Evolutionary conservation across 1,284 basidiomycete species (phyloP).

Genomic region (Apiotrichum siamense): DNA sequence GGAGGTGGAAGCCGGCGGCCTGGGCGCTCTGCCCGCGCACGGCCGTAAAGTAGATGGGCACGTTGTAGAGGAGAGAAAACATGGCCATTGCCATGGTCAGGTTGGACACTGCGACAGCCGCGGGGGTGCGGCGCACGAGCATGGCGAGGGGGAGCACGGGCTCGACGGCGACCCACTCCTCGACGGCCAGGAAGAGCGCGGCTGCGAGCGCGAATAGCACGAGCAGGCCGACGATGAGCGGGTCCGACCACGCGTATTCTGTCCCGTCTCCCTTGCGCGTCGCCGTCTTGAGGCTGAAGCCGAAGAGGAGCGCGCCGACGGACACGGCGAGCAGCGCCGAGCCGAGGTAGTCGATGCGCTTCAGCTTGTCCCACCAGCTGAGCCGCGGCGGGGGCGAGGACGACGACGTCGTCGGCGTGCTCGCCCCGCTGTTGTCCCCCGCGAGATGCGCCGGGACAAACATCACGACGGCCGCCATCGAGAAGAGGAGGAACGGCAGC

Average conservation of each 20-base stretch:
- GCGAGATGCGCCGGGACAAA: neutral
- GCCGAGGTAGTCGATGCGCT: constrained; percentile 74
- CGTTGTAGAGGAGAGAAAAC: constrained; percentile 79
- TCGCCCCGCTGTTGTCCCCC: neutral
- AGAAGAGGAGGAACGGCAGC: constrained; percentile 61
- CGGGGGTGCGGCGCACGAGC: constrained; percentile 59
- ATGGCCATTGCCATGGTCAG: constrained; percentile 58
- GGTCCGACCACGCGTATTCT: constrained; percentile 57
- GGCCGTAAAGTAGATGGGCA: constrained; percentile 82
- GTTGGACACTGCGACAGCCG: constrained; percentile 73
- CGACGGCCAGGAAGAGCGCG: constrained; percentile 62
- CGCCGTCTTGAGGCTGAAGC: constrained; percentile 63
- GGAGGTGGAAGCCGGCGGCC: constrained; percentile 69
- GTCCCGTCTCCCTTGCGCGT: neutral
- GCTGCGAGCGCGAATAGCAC: constrained; percentile 54
- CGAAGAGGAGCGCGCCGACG: constrained; percentile 68
- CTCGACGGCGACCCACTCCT: constrained; percentile 64
- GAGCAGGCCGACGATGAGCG: constrained; percentile 62
- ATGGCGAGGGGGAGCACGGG: constrained; percentile 80
- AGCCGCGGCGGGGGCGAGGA: neutral
- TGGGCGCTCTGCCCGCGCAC: constrained; percentile 68
- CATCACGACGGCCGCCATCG: neutral
- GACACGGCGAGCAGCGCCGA: constrained; percentile 67
- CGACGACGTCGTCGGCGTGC: constrained; percentile 60
- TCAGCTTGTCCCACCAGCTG: constrained; percentile 54